Conservation (phyloP, 1,284 basidiomycete species). For the Garcileccinum viscosum region DNA sequence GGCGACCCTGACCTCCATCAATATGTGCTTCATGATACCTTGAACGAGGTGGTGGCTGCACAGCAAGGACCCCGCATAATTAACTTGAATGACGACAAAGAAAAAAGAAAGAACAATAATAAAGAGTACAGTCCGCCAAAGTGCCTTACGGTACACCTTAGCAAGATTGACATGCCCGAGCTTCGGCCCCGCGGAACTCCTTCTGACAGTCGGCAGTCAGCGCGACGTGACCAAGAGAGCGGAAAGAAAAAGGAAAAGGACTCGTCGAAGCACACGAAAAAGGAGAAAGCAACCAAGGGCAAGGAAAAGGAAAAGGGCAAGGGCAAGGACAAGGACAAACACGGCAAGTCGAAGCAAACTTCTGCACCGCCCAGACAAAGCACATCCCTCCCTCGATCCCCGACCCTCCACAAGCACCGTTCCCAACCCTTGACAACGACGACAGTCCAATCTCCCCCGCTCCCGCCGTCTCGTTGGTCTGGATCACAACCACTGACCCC, state of each 20-base stretch:
- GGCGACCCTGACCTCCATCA: slow-evolving; percentile 76
- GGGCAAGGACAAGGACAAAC: slow-evolving; percentile 29
- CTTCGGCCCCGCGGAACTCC: slow-evolving; percentile 59
- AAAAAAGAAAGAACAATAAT: slow-evolving; percentile 43
- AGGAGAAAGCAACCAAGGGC: slow-evolving; percentile 21
- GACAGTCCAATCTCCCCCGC: background rate
- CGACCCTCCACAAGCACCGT: slow-evolving; percentile 8
- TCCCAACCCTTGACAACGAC: slow-evolving; percentile 17
- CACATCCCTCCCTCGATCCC: slow-evolving; percentile 6
- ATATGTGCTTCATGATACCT: slow-evolving; percentile 74
- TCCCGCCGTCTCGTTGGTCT: background rate
- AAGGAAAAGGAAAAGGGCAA: too few relatives aligned
- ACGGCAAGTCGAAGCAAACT: background rate
- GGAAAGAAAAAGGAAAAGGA: slow-evolving; percentile 29
- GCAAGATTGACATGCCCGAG: slow-evolving; percentile 85
- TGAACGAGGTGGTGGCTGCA: slow-evolving; percentile 21
- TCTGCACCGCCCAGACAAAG: slow-evolving; percentile 1
- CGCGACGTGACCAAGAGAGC: slow-evolving; percentile 11
- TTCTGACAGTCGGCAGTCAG: background rate
- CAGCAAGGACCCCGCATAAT: slow-evolving; percentile 69
- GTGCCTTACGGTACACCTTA: slow-evolving; percentile 72
- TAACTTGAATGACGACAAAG: slow-evolving; percentile 60
- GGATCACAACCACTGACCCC: background rate
- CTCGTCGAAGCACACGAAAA: slow-evolving; percentile 2
- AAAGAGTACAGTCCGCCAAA: slow-evolving; percentile 67